Percentiles rank a stretch among this genome's conserved stretches.
phyloP scores from a whole-genome alignment of 2,329 filamentous ascomycete species.

The Claviceps sp. region DNA sequence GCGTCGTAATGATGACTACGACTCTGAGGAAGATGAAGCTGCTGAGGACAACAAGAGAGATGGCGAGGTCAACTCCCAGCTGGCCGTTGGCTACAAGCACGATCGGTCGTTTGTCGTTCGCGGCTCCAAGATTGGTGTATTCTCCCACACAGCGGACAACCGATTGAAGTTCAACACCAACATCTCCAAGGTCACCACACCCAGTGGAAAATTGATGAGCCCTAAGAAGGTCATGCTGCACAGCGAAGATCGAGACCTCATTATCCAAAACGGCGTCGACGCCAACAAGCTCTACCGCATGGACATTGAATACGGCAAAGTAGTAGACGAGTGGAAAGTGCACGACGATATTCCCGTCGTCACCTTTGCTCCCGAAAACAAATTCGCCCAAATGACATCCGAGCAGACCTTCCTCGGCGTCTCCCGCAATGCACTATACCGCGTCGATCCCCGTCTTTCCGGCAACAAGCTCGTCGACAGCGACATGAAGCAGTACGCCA shows the following conservation, averaged over 20 bases:
- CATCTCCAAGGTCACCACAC: slow-evolving; percentile 89
- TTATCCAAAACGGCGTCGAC: slow-evolving; percentile 69
- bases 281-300: slow-evolving; percentile 90
- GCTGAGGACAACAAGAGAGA: slow-evolving; percentile 61
- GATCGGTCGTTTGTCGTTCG: slow-evolving; percentile 95
- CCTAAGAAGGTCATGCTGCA: slow-evolving; percentile 97
- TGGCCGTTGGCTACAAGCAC: slow-evolving; percentile 93
- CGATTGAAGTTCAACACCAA: slow-evolving; percentile 92
- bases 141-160: slow-evolving; percentile 90
- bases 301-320: slow-evolving; percentile 95
- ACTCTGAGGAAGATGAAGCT: slow-evolving; percentile 53
- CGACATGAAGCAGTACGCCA: slow-evolving; percentile 88
- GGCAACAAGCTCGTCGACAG: slow-evolving; percentile 88
- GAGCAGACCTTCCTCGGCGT: slow-evolving; percentile 93
- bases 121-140: slow-evolving; percentile 95
- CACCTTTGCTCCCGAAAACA: slow-evolving; percentile 89
- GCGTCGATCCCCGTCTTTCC: slow-evolving; percentile 78
- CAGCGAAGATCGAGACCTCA: slow-evolving; percentile 77
- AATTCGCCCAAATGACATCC: slow-evolving; percentile 93
- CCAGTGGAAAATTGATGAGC: slow-evolving; percentile 73
- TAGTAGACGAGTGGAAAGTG: slow-evolving; percentile 97
- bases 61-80: slow-evolving; percentile 78
- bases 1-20: slow-evolving; percentile 56
- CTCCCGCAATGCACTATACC: slow-evolving; percentile 84
- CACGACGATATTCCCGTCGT: slow-evolving; percentile 91